Percentiles rank a stretch among this genome's conserved stretches.
These are phyloP conservation scores for Trichosporon asahii DNA, from an alignment of 1,284 basidiomycete genomes.

Conservation along the genomic window DNA sequence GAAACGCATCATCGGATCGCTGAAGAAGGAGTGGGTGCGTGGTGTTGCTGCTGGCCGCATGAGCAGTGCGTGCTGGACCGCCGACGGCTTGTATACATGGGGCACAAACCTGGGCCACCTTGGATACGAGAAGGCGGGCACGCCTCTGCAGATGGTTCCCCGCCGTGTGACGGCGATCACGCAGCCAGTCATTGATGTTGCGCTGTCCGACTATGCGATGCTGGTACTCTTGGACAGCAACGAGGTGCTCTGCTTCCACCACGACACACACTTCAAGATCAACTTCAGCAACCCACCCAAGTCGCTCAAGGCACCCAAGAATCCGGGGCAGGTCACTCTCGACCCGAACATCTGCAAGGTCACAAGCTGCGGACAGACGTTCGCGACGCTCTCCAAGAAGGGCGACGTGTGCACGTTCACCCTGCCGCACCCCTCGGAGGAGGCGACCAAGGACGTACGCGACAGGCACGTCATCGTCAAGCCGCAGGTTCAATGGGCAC, in stretches of 20 bases:
- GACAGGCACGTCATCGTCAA: constrained; percentile 59
- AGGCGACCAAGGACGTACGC: constrained; percentile 43
- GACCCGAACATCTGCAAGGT: constrained; percentile 76
- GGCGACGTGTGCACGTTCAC: constrained; percentile 91
- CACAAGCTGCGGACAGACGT: constrained; percentile 71
- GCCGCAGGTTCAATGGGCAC: constrained; percentile 87
- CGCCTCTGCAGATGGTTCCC: constrained; percentile 74
- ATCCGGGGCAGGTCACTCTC: constrained; percentile 58
- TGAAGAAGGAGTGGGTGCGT: constrained; percentile 74
- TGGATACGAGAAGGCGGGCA: constrained; percentile 72
- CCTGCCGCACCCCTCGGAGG: constrained; percentile 54
- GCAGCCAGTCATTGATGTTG: constrained; percentile 65
- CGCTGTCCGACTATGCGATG: constrained; percentile 76
- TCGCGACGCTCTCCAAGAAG: constrained; percentile 78
- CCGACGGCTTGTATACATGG: constrained; percentile 84
- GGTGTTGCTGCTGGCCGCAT: constrained; percentile 86
- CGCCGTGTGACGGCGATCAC: constrained; percentile 76
- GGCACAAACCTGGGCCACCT: constrained; percentile 92
- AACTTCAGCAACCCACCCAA: constrained; percentile 39
- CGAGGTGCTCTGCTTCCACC: constrained; percentile 80
- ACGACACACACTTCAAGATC: constrained; percentile 71
- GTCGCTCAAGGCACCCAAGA: constrained; percentile 22
- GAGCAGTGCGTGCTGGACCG: constrained; percentile 86
- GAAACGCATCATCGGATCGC: constrained; percentile 67
- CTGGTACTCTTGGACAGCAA: constrained; percentile 68